phyloP scores from a whole-genome alignment of 805 yeast species.

The Candida sonorensis region DNA sequence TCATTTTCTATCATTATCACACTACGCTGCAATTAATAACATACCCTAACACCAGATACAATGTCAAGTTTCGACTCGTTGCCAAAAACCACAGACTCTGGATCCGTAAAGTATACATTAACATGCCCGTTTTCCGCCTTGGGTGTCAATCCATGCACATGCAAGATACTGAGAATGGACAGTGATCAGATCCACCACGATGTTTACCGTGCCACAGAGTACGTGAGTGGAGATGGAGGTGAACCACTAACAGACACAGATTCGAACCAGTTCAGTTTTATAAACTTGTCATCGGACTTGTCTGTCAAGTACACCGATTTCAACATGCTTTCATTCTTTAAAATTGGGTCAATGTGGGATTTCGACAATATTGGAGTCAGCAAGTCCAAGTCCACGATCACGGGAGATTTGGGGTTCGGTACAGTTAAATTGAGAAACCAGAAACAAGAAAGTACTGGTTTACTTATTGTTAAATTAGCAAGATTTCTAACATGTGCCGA shows the following conservation, averaged over 20 bases:
- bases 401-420: no score
- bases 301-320: not conserved
- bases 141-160: conserved; percentile 5
- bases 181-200: conserved; percentile 2
- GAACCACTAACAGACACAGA: not conserved
- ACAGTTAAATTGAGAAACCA: no score
- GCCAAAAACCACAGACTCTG: no score
- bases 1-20: no score
- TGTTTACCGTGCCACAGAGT: not conserved
- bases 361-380: conserved; percentile 78
- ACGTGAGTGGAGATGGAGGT: not conserved
- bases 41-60: no score
- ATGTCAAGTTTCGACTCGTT: no score
- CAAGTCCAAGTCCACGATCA: no score
- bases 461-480: conserved; percentile 25
- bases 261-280: not conserved
- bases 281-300: no score
- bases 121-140: conserved; percentile 5
- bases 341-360: conserved; percentile 61
- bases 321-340: conserved; percentile 23
- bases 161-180: conserved; percentile 7
- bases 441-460: conserved; percentile 2
- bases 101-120: conserved; percentile 1
- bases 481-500: conserved; percentile 64
- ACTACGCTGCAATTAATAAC: no score